phyloP scores from a whole-genome alignment of 208 protist species.

The Angomonas deanei region DNA sequence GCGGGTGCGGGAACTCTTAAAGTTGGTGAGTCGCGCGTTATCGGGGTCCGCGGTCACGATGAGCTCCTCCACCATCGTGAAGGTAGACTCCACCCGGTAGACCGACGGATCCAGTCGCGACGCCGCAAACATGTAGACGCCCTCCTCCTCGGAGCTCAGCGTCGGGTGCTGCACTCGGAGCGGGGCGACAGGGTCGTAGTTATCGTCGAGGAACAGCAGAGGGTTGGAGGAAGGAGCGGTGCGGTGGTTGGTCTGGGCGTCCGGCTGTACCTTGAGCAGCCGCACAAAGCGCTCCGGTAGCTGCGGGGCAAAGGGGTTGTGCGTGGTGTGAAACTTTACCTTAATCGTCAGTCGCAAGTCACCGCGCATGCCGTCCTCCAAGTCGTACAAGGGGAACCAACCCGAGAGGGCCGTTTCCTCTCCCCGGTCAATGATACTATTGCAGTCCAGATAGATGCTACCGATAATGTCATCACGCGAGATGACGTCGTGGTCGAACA shows the following conservation, averaged over 20 bases:
- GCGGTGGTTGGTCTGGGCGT: not conserved
- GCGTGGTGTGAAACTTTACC: constrained; percentile 86
- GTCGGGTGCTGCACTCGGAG: constrained; percentile 68
- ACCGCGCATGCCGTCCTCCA: constrained; percentile 65
- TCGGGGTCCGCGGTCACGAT: constrained; percentile 89
- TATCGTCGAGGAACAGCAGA: constrained; percentile 18
- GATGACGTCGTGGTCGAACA: constrained; percentile 96
- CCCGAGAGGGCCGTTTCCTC: constrained; percentile 38
- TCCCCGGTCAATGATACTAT: constrained; percentile 70
- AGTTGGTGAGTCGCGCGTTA: constrained; percentile 81
- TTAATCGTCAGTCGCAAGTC: constrained; percentile 84
- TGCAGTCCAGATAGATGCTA: constrained; percentile 90
- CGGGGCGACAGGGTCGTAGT: constrained; percentile 46
- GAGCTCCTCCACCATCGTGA: constrained; percentile 88
- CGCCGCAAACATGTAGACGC: constrained; percentile 78
- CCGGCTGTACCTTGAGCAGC: constrained; percentile 8
- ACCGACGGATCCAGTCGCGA: constrained; percentile 82
- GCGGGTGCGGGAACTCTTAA: constrained; percentile 70
- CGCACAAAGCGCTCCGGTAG: constrained; percentile 64
- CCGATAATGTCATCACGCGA: constrained; percentile 94
- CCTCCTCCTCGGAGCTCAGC: constrained; percentile 75
- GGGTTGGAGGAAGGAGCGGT: not conserved
- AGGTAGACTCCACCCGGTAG: constrained; percentile 75
- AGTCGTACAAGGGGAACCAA: constrained; percentile 92
- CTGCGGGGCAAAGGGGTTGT: constrained; percentile 78